Base-by-base conservation (phyloP, 2,329 filamentous ascomycete genomes). In the Fusarium transvaalense region DNA sequence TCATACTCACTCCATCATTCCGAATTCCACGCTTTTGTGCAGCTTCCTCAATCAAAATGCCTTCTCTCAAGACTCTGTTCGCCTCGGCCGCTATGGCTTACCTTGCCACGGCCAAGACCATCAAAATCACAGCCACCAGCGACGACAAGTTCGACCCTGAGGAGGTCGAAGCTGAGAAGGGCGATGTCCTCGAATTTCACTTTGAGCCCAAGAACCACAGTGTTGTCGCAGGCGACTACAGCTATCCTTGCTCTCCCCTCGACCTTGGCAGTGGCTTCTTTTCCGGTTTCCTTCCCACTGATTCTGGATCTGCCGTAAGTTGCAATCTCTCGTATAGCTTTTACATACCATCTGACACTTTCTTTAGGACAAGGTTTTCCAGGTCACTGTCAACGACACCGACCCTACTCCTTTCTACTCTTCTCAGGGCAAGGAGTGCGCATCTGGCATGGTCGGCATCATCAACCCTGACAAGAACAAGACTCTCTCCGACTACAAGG, bases 401-500 rank as follows among this genome's bases (percentile, higher is more conserved):
- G 73, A 79, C 2, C 76, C 79, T 32, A 73, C 77, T 10, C 71
- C 73, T n/a, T 80, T 81, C 69, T 81, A 80, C 64, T 81, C 79
- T n/a, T 78, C 77, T 9, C 78, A 79, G 41, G 77, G 72, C n/a
- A 69, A 75, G 27, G 78, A 81, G 50, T 81, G 79, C 60, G 58
- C 77, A 21, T 55, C 66, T 14, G 79, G 79, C 53, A 81, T 81
- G 79, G 78, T 79, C n/a, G 79, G 77, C 57, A 78, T 80, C 52
- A 72, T 81, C 63, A 81, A 80, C 66, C 74, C 76, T 23, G 71
- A 66, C 42, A 63, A 52, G 38, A 71, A 75, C 51, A 64, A 73
- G 59, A 79, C 73, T 9, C 72, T 79, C 4, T 71, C 68, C 21
- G 71, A 76, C 43, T 81, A 80, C 68, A 74, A 71, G 60, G 64